Evolutionary conservation across 352 stramenopile genomes (phyloP).

Genomic region (Phytophthora crassamura): DNA sequence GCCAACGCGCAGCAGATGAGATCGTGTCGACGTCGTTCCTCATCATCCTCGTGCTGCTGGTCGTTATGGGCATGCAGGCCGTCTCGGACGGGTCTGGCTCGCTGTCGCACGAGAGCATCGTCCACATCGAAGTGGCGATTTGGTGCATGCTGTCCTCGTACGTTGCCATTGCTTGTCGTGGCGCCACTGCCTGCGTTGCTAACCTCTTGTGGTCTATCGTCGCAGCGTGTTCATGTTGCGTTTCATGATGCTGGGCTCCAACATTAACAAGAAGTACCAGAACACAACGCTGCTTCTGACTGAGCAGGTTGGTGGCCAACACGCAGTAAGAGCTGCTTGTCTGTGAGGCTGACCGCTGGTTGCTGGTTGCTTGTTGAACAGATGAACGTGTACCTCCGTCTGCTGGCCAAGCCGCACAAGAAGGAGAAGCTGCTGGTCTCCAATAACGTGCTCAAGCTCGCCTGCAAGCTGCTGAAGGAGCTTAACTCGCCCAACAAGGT

Average conservation of each 20-base stretch:
- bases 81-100: slow-evolving; percentile 65
- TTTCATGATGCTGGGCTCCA: slow-evolving; percentile 92
- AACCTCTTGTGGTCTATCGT: slow-evolving; percentile 13
- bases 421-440: slow-evolving; percentile 91
- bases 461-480: slow-evolving; percentile 92
- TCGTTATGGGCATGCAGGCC: slow-evolving; percentile 87
- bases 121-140: slow-evolving; percentile 87
- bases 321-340: background rate
- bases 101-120: slow-evolving; percentile 65
- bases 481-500: slow-evolving; percentile 93
- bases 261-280: slow-evolving; percentile 93
- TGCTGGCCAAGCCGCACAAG: slow-evolving; percentile 87
- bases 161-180: slow-evolving; percentile 9
- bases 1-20: slow-evolving; percentile 86
- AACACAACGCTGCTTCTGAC: slow-evolving; percentile 92
- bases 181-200: slow-evolving; percentile 11
- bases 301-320: slow-evolving; percentile 69
- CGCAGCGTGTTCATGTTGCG: slow-evolving; percentile 88
- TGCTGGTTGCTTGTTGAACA: slow-evolving; percentile 31
- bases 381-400: slow-evolving; percentile 89
- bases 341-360: slow-evolving; percentile 13
- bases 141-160: slow-evolving; percentile 88
- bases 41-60: slow-evolving; percentile 86
- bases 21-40: slow-evolving; percentile 91
- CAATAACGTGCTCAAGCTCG: slow-evolving; percentile 92